Percentiles rank a stretch among this genome's conserved stretches.
These are phyloP conservation scores for Penicillium robsamsonii DNA, from an alignment of 495 filamentous ascomycete genomes.

Conservation along the genomic window DNA sequence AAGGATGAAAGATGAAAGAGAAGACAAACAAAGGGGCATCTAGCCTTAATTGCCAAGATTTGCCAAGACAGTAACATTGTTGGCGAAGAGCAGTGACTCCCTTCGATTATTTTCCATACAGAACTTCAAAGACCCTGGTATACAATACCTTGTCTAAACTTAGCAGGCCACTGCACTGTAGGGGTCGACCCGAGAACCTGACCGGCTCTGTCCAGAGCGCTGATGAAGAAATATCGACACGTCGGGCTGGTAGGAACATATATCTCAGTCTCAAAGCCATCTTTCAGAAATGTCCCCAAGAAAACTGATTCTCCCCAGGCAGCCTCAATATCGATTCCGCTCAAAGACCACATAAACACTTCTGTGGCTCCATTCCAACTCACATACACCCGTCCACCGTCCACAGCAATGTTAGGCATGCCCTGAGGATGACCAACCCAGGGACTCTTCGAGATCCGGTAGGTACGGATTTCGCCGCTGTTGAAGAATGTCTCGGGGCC, in stretches of 20 bases:
- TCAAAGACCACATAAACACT: constrained; percentile 29
- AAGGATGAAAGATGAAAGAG: neutral
- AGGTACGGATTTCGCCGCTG: neutral
- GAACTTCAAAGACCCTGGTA: neutral
- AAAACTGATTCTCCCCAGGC: neutral
- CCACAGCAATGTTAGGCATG: constrained; percentile 14
- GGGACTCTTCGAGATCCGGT: neutral
- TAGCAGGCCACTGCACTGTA: neutral
- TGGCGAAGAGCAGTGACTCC: neutral
- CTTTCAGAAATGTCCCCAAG: neutral
- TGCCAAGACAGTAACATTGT: neutral
- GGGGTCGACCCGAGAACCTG: neutral
- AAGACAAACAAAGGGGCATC: neutral
- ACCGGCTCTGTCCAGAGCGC: neutral
- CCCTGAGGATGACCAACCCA: neutral
- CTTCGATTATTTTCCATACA: neutral
- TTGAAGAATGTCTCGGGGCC: neutral
- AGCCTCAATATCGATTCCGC: neutral
- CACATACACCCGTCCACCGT: constrained; percentile 13
- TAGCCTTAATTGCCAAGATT: neutral
- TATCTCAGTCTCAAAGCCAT: neutral
- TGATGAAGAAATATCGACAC: neutral
- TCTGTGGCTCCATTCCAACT: constrained; percentile 50
- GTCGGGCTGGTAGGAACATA: neutral
- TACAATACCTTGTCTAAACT: neutral